Evolutionary conservation across 2,329 filamentous ascomycete species (phyloP), one percentile per base, ranked within the genome.

Genomic region (Blastomyces emzantsi): DNA sequence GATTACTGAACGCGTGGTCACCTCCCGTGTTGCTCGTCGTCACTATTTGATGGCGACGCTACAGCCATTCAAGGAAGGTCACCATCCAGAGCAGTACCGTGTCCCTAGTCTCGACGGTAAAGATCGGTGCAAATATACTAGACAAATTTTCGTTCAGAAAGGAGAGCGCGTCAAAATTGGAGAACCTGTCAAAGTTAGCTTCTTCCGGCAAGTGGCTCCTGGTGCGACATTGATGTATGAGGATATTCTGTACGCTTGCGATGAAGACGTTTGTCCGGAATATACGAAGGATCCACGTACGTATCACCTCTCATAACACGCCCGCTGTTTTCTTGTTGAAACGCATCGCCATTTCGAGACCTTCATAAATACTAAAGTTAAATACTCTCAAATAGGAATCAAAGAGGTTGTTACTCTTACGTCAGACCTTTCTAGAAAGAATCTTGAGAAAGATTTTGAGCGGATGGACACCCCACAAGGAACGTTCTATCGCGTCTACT

Each of bases 11-110:
- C 87, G 93, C 67, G 90, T 99, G 70, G 87, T 99, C 73, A 99
- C 94, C 17, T 94, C 96, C 73, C 93, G 94, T 83, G 91, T 99
- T 64, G 94, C 94, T 57, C 90, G 94, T 81, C 87, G 94, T 66
- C 94, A 99, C 79, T 99, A 99, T 78, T 90, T 99, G 71, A 97
- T 99, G 94, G 94, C 93, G 52, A 99, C 94, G 1, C 84, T 99
- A 41, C 94, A 99, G 75, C 94, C 94, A 0, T 99, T 99, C 83
- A 97, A 97, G 79, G 94, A 97, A 76, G 94, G 94, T 22, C 95
- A 97, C 76, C 94, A 99, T 75, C 94, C 94, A 13, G 94, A 99
- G 77, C 92, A 95, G 61, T 99, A 97, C 81, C 92, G 94, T 74
- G 94, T 97, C 30, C 94, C 94, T 22, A 96, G 90, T 66, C 84